Base-by-base conservation (phyloP, 208 protist genomes). In the Leishmania braziliensis region DNA sequence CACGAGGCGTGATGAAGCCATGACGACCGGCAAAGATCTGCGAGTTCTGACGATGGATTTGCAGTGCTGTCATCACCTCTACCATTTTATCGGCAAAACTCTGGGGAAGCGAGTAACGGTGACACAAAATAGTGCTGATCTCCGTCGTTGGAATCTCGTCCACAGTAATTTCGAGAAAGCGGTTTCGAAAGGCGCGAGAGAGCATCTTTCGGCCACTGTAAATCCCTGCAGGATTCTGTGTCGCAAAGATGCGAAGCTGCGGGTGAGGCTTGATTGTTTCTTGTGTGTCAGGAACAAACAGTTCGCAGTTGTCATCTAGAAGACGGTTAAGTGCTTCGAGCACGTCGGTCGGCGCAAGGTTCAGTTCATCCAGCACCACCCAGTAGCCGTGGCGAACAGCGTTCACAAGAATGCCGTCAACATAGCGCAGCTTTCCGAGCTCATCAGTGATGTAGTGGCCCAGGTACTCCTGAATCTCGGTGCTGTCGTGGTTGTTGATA, bases 401-500 rank as follows among this genome's bases (percentile, higher is more conserved):
- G 80, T 98, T 97, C 18, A 99, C 99, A 3, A 99, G 88, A 77
- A 99, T 98, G 86, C 99, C 99, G 71, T 99, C 95, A 3, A 98
- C 92, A 87, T 99, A 99, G 12, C 95, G 92, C 9, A 99, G 94
- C 81, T 98, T 96, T 18, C 99, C 99, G 43, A 96, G 81, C 58
- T 97, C 94, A 87, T 99, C 97, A 4, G 98, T 96, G 54, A 99
- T 93, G 87, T 99, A 99, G 75, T 95, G 91, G 46, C 99, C 99
- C 46, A 99, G 83, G 92, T 99, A 99, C 87, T 99, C 99, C 87
- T 99, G 98, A 36, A 99, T 88, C 88, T 99, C 99, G 4, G 99
- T 99, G 87, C 99, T 99, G 88, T 99, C 99, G 89, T 99, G 99
- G 94, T 99, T 99, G 91, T 99, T 99, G 88, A 99, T 99, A 73